Evolutionary conservation across 192 early-diverging fungal species (phyloP).

Genomic region (Coemansia sp.): DNA sequence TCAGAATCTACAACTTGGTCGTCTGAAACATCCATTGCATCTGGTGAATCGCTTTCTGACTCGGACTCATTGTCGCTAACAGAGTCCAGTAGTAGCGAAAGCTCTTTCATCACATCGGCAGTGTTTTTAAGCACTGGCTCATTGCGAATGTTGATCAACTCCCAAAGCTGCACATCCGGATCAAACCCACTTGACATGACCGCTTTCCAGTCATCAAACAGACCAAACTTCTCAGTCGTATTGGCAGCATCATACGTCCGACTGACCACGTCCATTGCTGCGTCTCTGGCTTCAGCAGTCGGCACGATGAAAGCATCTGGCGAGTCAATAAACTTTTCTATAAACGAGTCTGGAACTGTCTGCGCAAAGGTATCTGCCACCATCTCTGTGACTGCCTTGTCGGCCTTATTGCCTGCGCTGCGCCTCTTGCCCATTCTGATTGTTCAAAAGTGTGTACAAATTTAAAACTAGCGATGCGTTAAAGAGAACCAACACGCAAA

Average conservation of each 20-base stretch:
- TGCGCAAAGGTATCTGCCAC: slow-evolving; percentile 13
- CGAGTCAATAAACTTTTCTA: slow-evolving; percentile 27
- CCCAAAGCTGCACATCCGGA: slow-evolving; percentile 84
- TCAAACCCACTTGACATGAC: slow-evolving; percentile 45
- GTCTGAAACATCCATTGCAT: slow-evolving; percentile 45
- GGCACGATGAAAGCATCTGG: slow-evolving; percentile 47
- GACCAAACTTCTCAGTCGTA: slow-evolving; percentile 41
- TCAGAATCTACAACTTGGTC: slow-evolving; percentile 47
- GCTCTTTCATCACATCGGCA: slow-evolving; percentile 49
- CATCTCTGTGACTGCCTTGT: background rate
- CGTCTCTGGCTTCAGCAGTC: slow-evolving; percentile 20
- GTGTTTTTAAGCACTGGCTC: slow-evolving; percentile 72
- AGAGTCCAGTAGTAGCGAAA: slow-evolving; percentile 51
- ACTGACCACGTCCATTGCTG: slow-evolving; percentile 48
- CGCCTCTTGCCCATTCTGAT: slow-evolving; percentile 17
- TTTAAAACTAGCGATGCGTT: background rate
- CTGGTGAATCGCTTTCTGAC: slow-evolving; percentile 16
- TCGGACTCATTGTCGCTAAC: slow-evolving; percentile 27
- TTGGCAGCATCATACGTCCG: slow-evolving; percentile 50
- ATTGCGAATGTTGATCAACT: slow-evolving; percentile 86
- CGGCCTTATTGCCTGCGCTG: background rate
- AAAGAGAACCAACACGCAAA: background rate
- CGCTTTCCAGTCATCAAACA: slow-evolving; percentile 46
- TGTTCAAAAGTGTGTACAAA: slow-evolving; percentile 3
- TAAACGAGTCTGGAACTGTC: slow-evolving; percentile 42